Conservation (phyloP, 2,329 filamentous ascomycete species). For the Paracamarosporium sp. region DNA sequence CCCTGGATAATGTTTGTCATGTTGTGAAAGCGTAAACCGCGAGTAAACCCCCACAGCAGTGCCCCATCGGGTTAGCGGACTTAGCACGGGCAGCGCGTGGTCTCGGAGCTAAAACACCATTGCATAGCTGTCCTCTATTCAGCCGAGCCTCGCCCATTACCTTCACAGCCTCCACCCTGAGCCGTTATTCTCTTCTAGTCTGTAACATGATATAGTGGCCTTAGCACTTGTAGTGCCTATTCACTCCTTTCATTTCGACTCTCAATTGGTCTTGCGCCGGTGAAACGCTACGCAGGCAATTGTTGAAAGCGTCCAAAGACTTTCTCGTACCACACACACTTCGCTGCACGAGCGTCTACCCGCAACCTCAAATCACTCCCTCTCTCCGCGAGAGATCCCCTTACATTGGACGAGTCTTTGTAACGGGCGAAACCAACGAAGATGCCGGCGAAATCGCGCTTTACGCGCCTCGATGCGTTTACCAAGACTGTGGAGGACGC, state of each 20-base stretch:
- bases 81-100: background rate
- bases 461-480: constrained; percentile 96
- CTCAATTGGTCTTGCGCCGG: constrained; percentile 5
- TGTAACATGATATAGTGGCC: constrained; percentile 18
- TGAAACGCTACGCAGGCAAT: constrained; percentile 11
- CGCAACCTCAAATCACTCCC: background rate
- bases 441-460: constrained; percentile 92
- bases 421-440: constrained; percentile 21
- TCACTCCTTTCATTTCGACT: constrained; percentile 14
- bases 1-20: background rate
- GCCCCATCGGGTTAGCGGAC: constrained; percentile 1
- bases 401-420: background rate
- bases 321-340: constrained; percentile 8
- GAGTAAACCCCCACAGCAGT: background rate
- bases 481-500: constrained; percentile 99
- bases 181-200: constrained; percentile 9
- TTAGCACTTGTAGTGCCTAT: constrained; percentile 18
- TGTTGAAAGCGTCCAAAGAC: constrained; percentile 17
- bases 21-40: background rate
- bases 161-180: constrained; percentile 11
- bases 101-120: constrained; percentile 23
- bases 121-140: constrained; percentile 43
- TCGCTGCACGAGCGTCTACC: constrained; percentile 6
- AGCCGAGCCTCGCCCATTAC: constrained; percentile 27
- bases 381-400: background rate